Conservation (phyloP, 73 alveolate species). For the Paramecium octaurelia region DNA sequence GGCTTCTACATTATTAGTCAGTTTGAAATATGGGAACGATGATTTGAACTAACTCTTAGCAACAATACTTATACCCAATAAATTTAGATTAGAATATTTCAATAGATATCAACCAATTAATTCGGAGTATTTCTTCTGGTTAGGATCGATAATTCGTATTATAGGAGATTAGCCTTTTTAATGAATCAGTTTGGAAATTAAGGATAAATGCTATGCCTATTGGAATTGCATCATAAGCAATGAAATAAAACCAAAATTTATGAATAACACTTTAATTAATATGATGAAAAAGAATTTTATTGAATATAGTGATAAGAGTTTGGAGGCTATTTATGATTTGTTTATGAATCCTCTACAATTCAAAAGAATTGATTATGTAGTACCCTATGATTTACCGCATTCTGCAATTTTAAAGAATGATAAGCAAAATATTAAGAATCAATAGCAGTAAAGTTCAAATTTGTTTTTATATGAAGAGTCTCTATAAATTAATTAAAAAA, state of each 20-base stretch:
- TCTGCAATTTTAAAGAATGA: background rate
- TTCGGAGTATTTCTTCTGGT: background rate
- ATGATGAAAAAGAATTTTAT: background rate
- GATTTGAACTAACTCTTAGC: background rate
- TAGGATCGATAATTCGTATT: background rate
- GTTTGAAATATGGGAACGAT: background rate
- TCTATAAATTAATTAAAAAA: background rate
- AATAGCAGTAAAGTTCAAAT: background rate
- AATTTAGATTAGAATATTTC: background rate
- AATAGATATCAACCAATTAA: background rate
- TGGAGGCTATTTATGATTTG: background rate
- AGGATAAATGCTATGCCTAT: conserved; percentile 44
- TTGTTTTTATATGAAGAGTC: background rate
- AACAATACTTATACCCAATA: background rate
- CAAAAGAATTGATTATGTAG: conserved; percentile 8
- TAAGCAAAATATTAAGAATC: background rate
- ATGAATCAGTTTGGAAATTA: background rate
- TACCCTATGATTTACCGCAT: background rate
- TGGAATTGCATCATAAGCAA: background rate
- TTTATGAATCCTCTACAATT: background rate
- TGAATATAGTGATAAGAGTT: background rate
- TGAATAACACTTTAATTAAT: background rate
- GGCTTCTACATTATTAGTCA: background rate
- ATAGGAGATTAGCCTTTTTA: background rate
- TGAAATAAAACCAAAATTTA: background rate